Conservation (phyloP, 257 asterid genomes). For the Handroanthus guayacan region DNA sequence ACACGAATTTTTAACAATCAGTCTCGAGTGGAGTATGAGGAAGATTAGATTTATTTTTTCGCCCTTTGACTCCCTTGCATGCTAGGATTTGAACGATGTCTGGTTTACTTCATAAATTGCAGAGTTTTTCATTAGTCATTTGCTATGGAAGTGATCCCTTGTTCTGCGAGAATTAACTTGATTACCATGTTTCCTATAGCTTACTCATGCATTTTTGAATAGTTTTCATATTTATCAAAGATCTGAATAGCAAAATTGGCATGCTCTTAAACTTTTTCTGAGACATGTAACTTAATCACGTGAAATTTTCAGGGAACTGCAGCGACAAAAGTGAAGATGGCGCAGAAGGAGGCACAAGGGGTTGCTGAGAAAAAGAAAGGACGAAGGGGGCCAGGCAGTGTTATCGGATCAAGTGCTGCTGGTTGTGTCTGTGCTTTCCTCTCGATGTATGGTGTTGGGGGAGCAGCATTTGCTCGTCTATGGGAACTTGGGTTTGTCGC, state of each 20-base stretch:
- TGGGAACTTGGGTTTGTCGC: conserved; percentile 78
- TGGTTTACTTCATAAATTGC: background rate
- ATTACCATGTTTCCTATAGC: background rate
- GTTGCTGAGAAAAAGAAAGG: conserved; percentile 76
- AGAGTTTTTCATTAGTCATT: background rate
- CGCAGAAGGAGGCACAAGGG: conserved; percentile 78
- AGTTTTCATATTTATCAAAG: background rate
- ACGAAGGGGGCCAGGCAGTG: conserved; percentile 77
- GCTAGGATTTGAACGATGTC: background rate
- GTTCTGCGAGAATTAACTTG: background rate
- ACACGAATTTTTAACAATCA: too few species aligned
- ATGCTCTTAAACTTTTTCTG: background rate
- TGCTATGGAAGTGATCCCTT: background rate
- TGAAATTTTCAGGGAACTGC: conserved; percentile 61
- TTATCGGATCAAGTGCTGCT: conserved; percentile 76
- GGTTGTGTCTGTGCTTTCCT: conserved; percentile 70
- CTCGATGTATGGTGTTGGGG: conserved; percentile 58
- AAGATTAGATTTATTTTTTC: too few species aligned
- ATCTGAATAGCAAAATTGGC: conserved; percentile 9
- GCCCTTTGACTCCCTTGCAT: background rate
- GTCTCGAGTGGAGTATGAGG: too few species aligned
- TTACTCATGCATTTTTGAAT: background rate
- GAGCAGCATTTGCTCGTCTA: conserved; percentile 51
- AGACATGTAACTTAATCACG: conserved; percentile 24
- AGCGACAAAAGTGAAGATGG: conserved; percentile 71